Conservation (phyloP, 257 asterid genomes). For the Ballota nigra region DNA sequence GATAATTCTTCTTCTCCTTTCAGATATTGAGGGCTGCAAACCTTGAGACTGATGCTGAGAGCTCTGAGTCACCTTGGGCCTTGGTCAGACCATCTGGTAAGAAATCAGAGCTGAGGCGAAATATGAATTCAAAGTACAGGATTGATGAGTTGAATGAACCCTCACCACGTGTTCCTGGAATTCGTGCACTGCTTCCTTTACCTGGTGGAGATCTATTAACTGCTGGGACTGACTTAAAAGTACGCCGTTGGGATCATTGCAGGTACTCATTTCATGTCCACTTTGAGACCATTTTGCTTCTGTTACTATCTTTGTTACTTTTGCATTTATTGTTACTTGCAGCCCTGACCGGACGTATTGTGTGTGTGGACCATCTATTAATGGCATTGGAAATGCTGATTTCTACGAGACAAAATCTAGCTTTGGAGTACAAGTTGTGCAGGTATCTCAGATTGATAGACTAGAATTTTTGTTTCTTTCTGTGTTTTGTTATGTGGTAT, state of each 20-base stretch:
- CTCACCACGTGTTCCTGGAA: slow-evolving; percentile 77
- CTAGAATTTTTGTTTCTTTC: slow-evolving; percentile 18
- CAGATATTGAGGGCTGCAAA: slow-evolving; percentile 80
- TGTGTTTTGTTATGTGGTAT: slow-evolving; percentile 1
- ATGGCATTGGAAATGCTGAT: slow-evolving; percentile 81
- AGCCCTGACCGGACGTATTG: slow-evolving; percentile 93
- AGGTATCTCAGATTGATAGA: slow-evolving; percentile 55
- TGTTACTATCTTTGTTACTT: neutral
- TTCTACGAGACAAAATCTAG: slow-evolving; percentile 88
- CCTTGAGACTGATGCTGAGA: slow-evolving; percentile 65
- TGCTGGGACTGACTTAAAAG: slow-evolving; percentile 94
- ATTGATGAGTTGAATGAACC: slow-evolving; percentile 84
- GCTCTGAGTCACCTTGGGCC: slow-evolving; percentile 75
- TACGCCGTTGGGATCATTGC: slow-evolving; percentile 98
- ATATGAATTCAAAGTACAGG: slow-evolving; percentile 66
- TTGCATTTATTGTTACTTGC: slow-evolving; percentile 34
- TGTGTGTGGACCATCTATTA: slow-evolving; percentile 89
- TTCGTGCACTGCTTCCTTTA: slow-evolving; percentile 97
- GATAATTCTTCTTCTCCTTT: slow-evolving; percentile 16
- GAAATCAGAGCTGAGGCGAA: slow-evolving; percentile 67
- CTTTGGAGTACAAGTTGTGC: slow-evolving; percentile 95
- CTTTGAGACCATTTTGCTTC: slow-evolving; percentile 4
- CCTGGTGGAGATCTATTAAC: slow-evolving; percentile 98
- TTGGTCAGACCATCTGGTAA: slow-evolving; percentile 63
- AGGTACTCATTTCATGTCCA: slow-evolving; percentile 45